Conservation (phyloP, 176 grass and related monocot genomes). For the Avena sativa region DNA sequence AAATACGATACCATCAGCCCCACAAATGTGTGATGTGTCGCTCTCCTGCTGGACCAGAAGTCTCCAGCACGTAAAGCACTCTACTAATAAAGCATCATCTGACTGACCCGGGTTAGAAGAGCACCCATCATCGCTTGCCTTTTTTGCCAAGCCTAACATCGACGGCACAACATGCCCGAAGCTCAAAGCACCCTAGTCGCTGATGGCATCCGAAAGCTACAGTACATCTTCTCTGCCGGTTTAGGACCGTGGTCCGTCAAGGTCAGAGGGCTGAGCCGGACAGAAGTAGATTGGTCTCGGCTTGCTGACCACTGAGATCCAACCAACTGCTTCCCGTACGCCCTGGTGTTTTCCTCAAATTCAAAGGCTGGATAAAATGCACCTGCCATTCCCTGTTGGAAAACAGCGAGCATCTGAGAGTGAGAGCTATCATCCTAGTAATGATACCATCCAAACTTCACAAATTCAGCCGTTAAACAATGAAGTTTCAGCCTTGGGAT, state of each 20-base stretch:
- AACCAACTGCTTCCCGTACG: not conserved
- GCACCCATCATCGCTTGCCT: slow-evolving; percentile 12
- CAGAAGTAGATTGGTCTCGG: slow-evolving; percentile 36
- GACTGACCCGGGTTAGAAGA: not conserved
- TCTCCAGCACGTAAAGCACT: slow-evolving; percentile 33
- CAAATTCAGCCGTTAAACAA: slow-evolving; percentile 13
- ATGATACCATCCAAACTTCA: not conserved
- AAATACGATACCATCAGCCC: not conserved
- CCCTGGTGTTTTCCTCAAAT: slow-evolving; percentile 1
- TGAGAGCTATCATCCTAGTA: not conserved
- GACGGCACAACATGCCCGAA: slow-evolving; percentile 14
- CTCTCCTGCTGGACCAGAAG: slow-evolving; percentile 34
- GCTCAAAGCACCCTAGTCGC: not conserved
- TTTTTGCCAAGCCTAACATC: not conserved
- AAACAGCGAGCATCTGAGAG: not conserved
- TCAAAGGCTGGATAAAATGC: not conserved
- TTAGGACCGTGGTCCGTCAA: not conserved
- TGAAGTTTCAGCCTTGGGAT: slow-evolving; percentile 8
- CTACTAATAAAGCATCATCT: not conserved
- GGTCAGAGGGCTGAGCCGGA: slow-evolving; percentile 44
- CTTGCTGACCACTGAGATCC: not conserved
- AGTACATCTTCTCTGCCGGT: not conserved
- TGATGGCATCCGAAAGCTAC: slow-evolving; percentile 38
- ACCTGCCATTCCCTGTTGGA: not conserved
- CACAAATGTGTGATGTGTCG: not conserved